Evolutionary conservation across 176 grass and related monocot genomes (phyloP).

Genomic region (Aegilops sharonensis): DNA sequence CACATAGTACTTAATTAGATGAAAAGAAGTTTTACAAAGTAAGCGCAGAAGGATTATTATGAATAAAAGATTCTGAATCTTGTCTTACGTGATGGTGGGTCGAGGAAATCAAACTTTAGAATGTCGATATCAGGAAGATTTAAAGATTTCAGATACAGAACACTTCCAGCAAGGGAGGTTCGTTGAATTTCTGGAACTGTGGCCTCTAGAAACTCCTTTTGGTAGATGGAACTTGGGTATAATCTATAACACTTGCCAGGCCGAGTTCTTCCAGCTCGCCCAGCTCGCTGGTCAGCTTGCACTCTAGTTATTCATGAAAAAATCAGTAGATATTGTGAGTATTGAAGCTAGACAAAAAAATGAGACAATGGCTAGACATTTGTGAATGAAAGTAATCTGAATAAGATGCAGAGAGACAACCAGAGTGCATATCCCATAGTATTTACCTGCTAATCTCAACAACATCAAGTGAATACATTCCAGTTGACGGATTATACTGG

Average conservation of each 20-base stretch:
- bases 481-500: constrained; percentile 85
- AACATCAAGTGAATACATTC: constrained; percentile 99
- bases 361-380: background rate
- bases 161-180: constrained; percentile 84
- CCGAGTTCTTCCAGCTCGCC: constrained; percentile 91
- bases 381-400: background rate
- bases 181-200: constrained; percentile 92
- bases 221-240: constrained; percentile 68
- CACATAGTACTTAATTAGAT: background rate
- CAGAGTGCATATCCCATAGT: constrained; percentile 6
- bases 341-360: background rate
- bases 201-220: constrained; percentile 84
- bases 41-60: constrained; percentile 7
- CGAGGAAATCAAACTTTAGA: constrained; percentile 95
- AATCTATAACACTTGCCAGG: constrained; percentile 92
- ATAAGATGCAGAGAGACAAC: constrained; percentile 9
- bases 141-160: constrained; percentile 86
- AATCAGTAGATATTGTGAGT: constrained; percentile 1
- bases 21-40: background rate
- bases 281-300: constrained; percentile 94
- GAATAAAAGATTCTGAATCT: constrained; percentile 28
- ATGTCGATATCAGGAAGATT: constrained; percentile 91
- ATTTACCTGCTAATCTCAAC: constrained; percentile 93
- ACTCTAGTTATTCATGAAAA: constrained; percentile 58
- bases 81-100: constrained; percentile 96